These are phyloP conservation scores for Capsella bursapastoris DNA, from an alignment of 345 rosid species.

Conservation along the genomic window DNA sequence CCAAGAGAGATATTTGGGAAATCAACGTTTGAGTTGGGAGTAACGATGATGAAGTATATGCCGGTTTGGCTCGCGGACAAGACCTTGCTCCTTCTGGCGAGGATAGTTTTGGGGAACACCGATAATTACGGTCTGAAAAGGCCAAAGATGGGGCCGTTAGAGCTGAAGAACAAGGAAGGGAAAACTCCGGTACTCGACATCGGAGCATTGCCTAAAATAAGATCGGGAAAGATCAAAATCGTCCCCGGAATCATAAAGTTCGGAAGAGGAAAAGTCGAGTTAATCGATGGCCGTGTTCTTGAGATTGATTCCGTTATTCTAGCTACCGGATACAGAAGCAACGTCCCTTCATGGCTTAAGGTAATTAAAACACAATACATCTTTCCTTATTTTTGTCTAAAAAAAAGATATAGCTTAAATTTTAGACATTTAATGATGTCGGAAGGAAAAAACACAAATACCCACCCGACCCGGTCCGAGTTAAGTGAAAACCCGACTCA, in stretches of 20 bases:
- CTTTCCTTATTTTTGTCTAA: conserved; percentile 4
- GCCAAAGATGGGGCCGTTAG: conserved; percentile 68
- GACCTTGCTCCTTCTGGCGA: conserved; percentile 58
- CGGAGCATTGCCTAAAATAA: conserved; percentile 70
- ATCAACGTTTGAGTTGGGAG: conserved; percentile 72
- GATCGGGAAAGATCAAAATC: conserved; percentile 72
- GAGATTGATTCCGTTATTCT: conserved; percentile 75
- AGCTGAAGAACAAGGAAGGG: conserved; percentile 64
- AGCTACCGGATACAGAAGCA: conserved; percentile 95
- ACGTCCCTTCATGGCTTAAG: conserved; percentile 93
- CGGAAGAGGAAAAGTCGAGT: conserved; percentile 58
- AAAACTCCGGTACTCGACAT: conserved; percentile 87
- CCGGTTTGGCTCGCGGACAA: conserved; percentile 82
- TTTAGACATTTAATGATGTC: conserved; percentile 31
- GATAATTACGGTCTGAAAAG: conserved; percentile 70
- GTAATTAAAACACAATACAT: conserved; percentile 42
- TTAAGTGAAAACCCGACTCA: conserved; percentile 38
- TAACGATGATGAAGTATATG: conserved; percentile 60
- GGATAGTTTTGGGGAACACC: conserved; percentile 61
- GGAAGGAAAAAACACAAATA: conserved; percentile 34
- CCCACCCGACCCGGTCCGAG: conserved; percentile 43
- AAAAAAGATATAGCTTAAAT: not conserved
- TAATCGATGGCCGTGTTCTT: conserved; percentile 60
- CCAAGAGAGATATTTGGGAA: conserved; percentile 82
- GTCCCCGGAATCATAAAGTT: conserved; percentile 74